Conservation (phyloP, 2,329 filamentous ascomycete genomes). For the Alternaria sp. region DNA sequence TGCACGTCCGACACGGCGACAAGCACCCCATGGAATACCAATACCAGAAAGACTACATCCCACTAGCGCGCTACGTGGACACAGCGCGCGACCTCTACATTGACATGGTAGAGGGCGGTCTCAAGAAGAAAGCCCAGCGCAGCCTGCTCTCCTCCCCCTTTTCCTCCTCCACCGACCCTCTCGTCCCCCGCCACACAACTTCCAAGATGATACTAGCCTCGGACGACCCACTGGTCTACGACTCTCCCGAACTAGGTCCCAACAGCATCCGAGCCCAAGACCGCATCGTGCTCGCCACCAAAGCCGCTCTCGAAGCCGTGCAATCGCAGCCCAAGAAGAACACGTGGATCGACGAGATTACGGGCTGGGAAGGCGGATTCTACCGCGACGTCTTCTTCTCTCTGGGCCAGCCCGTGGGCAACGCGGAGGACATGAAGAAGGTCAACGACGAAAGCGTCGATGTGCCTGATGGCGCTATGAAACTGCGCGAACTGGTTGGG, state of each 20-base stretch:
- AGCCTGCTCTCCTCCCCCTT: conserved; percentile 12
- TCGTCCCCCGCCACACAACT: conserved; percentile 35
- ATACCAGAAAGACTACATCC: conserved; percentile 79
- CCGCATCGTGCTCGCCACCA: conserved; percentile 76
- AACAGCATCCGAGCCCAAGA: conserved; percentile 69
- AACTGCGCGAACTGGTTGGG: conserved; percentile 75
- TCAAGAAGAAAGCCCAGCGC: conserved; percentile 1
- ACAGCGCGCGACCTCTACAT: conserved; percentile 63
- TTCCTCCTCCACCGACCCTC: conserved; percentile 17
- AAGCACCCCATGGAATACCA: conserved; percentile 77
- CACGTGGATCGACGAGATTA: conserved; percentile 73
- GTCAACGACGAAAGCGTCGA: conserved; percentile 22
- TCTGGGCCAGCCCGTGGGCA: conserved; percentile 59
- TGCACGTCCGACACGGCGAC: conserved; percentile 84
- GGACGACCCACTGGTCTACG: conserved; percentile 79
- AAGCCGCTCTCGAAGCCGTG: conserved; percentile 55
- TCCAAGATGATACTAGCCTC: conserved; percentile 71
- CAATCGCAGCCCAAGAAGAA: conserved; percentile 40
- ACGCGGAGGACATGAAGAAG: conserved; percentile 34
- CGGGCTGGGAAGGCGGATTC: conserved; percentile 90
- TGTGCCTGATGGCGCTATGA: conserved; percentile 59
- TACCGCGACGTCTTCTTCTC: conserved; percentile 83
- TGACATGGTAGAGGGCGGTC: conserved; percentile 46
- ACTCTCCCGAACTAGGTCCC: conserved; percentile 66
- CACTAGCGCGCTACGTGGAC: conserved; percentile 70